Percentiles rank a stretch among this genome's conserved stretches.
Evolutionary conservation across 164 flowering plant genomes (phyloP).

Genomic region (Dillenia turbinata): DNA sequence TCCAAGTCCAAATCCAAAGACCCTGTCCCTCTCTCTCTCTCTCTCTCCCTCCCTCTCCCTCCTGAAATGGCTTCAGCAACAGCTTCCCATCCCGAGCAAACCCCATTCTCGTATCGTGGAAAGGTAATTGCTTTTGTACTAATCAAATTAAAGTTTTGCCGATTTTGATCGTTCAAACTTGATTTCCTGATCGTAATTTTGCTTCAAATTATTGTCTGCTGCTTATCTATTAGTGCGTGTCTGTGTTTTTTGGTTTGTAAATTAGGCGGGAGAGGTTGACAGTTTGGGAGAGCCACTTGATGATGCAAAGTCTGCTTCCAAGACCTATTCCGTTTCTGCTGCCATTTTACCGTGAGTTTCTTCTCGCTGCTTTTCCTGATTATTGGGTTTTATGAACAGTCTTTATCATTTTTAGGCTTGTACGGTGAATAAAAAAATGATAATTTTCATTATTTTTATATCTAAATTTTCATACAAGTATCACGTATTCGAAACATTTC

Average conservation of each 20-base stretch:
- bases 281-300: constrained; percentile 43
- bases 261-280: constrained; percentile 31
- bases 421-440: too few relatives aligned
- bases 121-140: too few relatives aligned
- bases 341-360: constrained; percentile 54
- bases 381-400: too few relatives aligned
- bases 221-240: not conserved
- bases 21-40: not conserved
- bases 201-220: not conserved
- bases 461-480: too few relatives aligned
- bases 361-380: not conserved
- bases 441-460: too few relatives aligned
- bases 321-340: constrained; percentile 43
- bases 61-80: constrained; percentile 13
- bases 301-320: constrained; percentile 11
- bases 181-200: not conserved
- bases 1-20: not conserved
- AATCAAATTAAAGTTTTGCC: not conserved
- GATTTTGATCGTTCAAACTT: not conserved
- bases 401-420: too few relatives aligned
- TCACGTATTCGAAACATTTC: too few relatives aligned
- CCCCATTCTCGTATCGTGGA: constrained; percentile 21
- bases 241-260: not conserved
- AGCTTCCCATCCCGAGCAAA: constrained; percentile 18
- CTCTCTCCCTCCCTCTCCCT: not conserved